Base-by-base conservation (phyloP, 176 grass and related monocot genomes). In the Zea mays region DNA sequence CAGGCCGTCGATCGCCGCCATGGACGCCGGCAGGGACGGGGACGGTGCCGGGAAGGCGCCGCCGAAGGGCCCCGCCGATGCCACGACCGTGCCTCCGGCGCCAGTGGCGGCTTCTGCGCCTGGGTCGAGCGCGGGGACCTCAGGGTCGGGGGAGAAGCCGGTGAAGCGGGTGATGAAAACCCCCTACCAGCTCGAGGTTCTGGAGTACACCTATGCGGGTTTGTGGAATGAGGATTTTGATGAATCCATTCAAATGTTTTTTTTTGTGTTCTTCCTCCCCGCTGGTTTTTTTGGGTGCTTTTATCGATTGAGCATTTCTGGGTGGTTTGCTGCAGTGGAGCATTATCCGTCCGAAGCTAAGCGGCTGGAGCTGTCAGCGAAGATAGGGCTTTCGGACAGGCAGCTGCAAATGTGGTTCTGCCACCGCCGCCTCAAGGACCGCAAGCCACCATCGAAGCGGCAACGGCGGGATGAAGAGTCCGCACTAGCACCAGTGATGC, bases 331-430 rank as follows among this genome's bases (percentile, higher is more conserved):
- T 80, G 83, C 92, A 99, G 96, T 34, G 85, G 92, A 99, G 62
- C 83, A 84, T 62, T 99, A 95, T 43, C 96, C 96, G 5, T 90
- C 96, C 42, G 96, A 99, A 71, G 67, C 89, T 4, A 5, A 92
- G 79, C 87, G 96, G 7, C 62, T 60, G 4, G 96, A 94, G 74
- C 90, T 99, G 67, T 99, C 96, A 2, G 67, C 55, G 6, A 99
- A 93, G 85, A 95, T 92, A 68, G 90, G 92, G 4, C 74, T 99
- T 21, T 87, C 89, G 4, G 96, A 99, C 83, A 80, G 96, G 73
- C 96, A 99, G 78, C 84, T 99, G 65, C 96, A 99, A 84, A 99
- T 99, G 92, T 99, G 96, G 96, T 99, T 99, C 87, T 99, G 96
- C 72, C 96, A 99, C 81, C 81, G 96, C 40, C 83, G 92, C 38